A percentile compares a stretch with the other conserved stretches of the same genome.
Evolutionary conservation across 2,329 filamentous ascomycete species (phyloP).

Genomic region (Dothistroma septosporum): DNA sequence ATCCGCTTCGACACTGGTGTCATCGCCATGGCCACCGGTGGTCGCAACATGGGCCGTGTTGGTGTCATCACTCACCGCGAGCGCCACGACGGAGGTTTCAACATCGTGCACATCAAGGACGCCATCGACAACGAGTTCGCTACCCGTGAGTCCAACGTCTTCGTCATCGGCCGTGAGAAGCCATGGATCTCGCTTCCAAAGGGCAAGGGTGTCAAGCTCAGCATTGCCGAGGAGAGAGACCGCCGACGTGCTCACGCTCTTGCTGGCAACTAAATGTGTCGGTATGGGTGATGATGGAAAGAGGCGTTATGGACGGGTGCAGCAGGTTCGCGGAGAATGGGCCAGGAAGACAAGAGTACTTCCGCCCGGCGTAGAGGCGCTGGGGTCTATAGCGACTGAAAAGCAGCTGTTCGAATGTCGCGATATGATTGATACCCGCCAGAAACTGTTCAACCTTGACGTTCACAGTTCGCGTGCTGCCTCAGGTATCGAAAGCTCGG

Average conservation of each 20-base stretch:
- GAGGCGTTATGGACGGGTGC: not conserved
- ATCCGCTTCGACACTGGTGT: constrained; percentile 98
- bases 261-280: constrained; percentile 35
- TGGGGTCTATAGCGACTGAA: constrained; percentile 5
- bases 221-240: constrained; percentile 98
- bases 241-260: constrained; percentile 74
- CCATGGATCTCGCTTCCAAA: constrained; percentile 99
- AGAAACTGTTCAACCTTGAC: not conserved
- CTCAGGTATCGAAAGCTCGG: not conserved
- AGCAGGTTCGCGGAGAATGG: not conserved
- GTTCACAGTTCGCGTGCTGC: not conserved
- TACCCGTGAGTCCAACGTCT: constrained; percentile 99
- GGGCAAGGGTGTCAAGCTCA: constrained; percentile 99
- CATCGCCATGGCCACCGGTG: constrained; percentile 97
- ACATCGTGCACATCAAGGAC: constrained; percentile 96
- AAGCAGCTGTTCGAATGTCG: constrained; percentile 5
- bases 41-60: constrained; percentile 99
- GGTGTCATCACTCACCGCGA: constrained; percentile 99
- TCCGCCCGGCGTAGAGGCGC: constrained; percentile 1
- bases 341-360: not conserved
- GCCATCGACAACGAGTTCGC: constrained; percentile 99
- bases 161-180: constrained; percentile 98
- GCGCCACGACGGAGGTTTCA: constrained; percentile 99
- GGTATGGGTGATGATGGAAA: constrained; percentile 16
- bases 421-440: constrained; percentile 3